Conservation (phyloP, 495 filamentous ascomycete species). For the Aspergillus olivimuriae region DNA sequence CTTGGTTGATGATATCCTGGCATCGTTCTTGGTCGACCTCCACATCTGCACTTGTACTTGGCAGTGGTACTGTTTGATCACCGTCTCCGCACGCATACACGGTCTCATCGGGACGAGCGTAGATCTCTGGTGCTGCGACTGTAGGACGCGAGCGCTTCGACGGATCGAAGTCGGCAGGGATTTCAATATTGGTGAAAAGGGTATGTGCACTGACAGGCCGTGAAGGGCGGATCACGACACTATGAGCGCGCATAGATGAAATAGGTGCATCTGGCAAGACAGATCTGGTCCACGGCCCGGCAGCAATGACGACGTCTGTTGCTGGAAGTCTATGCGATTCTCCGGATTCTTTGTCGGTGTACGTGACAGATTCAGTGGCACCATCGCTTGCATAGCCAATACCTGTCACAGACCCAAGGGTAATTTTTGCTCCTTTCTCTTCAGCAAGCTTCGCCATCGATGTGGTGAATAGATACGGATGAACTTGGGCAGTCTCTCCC, state of each 20-base stretch:
- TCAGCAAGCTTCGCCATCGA: slow-evolving; percentile 75
- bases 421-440: slow-evolving; percentile 66
- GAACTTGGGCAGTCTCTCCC: slow-evolving; percentile 83
- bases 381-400: slow-evolving; percentile 53
- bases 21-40: slow-evolving; percentile 69
- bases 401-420: slow-evolving; percentile 56
- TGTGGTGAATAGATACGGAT: slow-evolving; percentile 88
- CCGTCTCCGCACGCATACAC: slow-evolving; percentile 94
- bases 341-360: slow-evolving; percentile 58
- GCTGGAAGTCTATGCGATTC: slow-evolving; percentile 57
- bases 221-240: slow-evolving; percentile 71
- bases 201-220: slow-evolving; percentile 79
- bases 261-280: slow-evolving; percentile 74
- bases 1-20: slow-evolving; percentile 82
- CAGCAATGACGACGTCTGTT: slow-evolving; percentile 75
- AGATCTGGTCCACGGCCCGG: slow-evolving; percentile 81
- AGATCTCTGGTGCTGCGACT: slow-evolving; percentile 83
- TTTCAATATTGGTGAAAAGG: slow-evolving; percentile 81
- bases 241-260: slow-evolving; percentile 77
- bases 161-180: slow-evolving; percentile 55
- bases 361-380: slow-evolving; percentile 63
- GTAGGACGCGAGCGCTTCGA: slow-evolving; percentile 47
- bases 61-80: slow-evolving; percentile 69
- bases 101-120: slow-evolving; percentile 79
- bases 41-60: slow-evolving; percentile 69